Conservation (phyloP, 257 asterid genomes). For the Solanum chmielewskii region DNA sequence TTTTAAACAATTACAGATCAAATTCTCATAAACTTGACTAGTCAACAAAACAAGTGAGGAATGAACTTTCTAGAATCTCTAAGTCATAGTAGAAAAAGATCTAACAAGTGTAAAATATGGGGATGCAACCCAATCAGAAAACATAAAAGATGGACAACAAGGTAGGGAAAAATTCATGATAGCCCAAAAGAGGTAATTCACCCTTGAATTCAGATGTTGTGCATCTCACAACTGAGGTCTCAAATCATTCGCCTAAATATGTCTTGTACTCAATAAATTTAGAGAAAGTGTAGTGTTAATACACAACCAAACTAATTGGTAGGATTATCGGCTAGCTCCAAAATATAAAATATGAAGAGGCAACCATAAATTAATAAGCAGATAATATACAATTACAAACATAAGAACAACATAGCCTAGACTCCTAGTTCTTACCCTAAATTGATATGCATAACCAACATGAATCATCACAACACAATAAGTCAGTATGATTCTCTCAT, state of each 20-base stretch:
- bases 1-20: neutral
- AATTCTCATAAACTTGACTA: neutral
- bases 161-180: neutral
- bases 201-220: neutral
- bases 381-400: neutral
- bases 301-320: neutral
- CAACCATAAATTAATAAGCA: neutral
- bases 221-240: neutral
- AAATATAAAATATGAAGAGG: neutral
- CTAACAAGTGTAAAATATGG: neutral
- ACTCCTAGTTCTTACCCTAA: neutral
- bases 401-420: neutral
- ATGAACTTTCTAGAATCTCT: neutral
- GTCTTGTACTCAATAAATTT: neutral
- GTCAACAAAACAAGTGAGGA: neutral
- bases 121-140: neutral
- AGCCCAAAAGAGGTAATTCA: neutral
- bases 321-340: neutral
- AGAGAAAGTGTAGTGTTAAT: too few relatives aligned
- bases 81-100: neutral
- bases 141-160: neutral
- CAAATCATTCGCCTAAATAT: neutral
- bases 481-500: neutral
- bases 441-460: neutral
- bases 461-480: neutral